Evolutionary conservation across 257 asterid species (phyloP).

Genomic region (Jaltomata sinuosa): DNA sequence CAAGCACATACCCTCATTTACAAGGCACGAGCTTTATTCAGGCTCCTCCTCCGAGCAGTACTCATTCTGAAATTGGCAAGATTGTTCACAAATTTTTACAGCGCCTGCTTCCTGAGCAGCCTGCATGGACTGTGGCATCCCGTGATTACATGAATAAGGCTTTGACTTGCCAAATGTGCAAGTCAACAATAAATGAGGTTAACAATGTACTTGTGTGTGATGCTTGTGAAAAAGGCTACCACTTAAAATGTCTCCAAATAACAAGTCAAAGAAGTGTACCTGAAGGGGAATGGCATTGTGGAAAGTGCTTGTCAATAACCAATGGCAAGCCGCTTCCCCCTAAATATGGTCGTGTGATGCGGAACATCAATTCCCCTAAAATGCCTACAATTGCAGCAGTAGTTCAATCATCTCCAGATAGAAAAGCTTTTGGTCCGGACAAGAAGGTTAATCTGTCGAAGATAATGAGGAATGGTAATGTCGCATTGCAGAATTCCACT

Average conservation of each 20-base stretch:
- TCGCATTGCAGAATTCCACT: slow-evolving; percentile 24
- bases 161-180: slow-evolving; percentile 73
- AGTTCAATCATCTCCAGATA: slow-evolving; percentile 33
- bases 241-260: slow-evolving; percentile 79
- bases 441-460: slow-evolving; percentile 37
- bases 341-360: slow-evolving; percentile 94
- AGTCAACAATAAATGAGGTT: slow-evolving; percentile 38
- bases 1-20: slow-evolving; percentile 19
- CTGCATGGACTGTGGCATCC: slow-evolving; percentile 82
- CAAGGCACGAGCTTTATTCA: slow-evolving; percentile 39
- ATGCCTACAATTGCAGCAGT: slow-evolving; percentile 28
- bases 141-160: slow-evolving; percentile 83
- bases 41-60: slow-evolving; percentile 29
- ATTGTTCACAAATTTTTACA: slow-evolving; percentile 65
- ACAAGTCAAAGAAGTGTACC: slow-evolving; percentile 54
- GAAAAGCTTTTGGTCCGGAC: slow-evolving; percentile 26
- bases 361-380: slow-evolving; percentile 53
- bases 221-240: slow-evolving; percentile 94
- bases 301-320: slow-evolving; percentile 69
- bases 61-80: slow-evolving; percentile 77
- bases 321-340: slow-evolving; percentile 95
- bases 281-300: slow-evolving; percentile 96
- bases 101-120: slow-evolving; percentile 44
- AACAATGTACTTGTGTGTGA: slow-evolving; percentile 81
- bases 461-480: slow-evolving; percentile 34